Conservation (phyloP, 257 asterid species). For the Capsicum rhomboideum region DNA sequence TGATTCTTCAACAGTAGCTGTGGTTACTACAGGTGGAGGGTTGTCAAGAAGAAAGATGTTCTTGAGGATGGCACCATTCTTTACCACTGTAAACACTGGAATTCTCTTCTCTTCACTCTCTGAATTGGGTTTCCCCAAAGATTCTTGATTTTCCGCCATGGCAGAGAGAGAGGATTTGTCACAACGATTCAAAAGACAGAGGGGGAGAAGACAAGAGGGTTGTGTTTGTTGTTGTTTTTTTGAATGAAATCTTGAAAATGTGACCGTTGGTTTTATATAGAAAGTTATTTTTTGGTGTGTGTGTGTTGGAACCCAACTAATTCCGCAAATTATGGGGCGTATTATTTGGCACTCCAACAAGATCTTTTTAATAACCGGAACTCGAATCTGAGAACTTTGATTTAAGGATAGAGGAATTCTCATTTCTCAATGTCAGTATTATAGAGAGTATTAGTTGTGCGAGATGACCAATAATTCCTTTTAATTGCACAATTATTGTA, state of each 20-base stretch:
- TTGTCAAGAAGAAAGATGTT: conserved; percentile 57
- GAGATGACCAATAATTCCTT: background rate
- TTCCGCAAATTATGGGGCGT: too few species aligned
- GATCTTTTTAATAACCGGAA: too few species aligned
- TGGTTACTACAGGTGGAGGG: conserved; percentile 20
- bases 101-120: conserved; percentile 39
- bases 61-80: conserved; percentile 58
- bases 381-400: too few species aligned
- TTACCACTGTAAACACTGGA: conserved; percentile 76
- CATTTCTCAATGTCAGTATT: too few species aligned
- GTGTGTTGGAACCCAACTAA: too few species aligned
- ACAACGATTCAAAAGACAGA: too few species aligned
- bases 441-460: background rate
- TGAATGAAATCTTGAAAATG: background rate
- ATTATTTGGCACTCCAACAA: too few species aligned
- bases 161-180: background rate
- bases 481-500: background rate
- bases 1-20: background rate
- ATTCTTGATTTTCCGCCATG: background rate
- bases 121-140: background rate
- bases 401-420: too few species aligned
- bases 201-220: background rate
- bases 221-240: background rate
- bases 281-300: too few species aligned
- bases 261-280: background rate